These are phyloP conservation scores for Phytopythium mirpurense DNA, from an alignment of 352 stramenopile species.

Conservation along the genomic window DNA sequence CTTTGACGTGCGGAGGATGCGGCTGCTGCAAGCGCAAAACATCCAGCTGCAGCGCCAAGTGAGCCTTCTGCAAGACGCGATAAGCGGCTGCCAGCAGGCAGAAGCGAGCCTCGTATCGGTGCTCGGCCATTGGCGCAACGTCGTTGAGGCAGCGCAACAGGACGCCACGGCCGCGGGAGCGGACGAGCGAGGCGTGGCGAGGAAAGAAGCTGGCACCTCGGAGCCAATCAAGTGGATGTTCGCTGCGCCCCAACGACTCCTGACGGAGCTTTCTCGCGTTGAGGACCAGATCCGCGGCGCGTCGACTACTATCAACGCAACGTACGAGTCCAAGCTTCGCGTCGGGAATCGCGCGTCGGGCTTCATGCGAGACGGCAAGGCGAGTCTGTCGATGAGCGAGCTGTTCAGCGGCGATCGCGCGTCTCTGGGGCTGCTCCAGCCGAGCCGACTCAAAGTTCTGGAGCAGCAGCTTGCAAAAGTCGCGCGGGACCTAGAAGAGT, in stretches of 20 bases:
- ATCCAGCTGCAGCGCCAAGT: constrained; percentile 58
- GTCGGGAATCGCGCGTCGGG: constrained; percentile 17
- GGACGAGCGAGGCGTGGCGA: constrained; percentile 11
- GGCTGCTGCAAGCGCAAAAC: constrained; percentile 48
- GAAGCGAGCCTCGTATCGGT: constrained; percentile 30
- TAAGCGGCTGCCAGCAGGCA: constrained; percentile 23
- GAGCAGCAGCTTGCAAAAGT: constrained; percentile 17
- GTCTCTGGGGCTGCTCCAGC: constrained; percentile 13
- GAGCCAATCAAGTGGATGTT: constrained; percentile 38
- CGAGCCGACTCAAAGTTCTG: constrained; percentile 17
- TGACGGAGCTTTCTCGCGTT: constrained; percentile 25
- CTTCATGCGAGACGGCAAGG: constrained; percentile 16
- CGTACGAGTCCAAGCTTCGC: constrained; percentile 29
- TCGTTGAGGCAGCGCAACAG: constrained; percentile 35
- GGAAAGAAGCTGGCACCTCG: background rate
- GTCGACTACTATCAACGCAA: constrained; percentile 10
- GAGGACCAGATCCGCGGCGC: constrained; percentile 25
- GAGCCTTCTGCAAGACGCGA: constrained; percentile 31
- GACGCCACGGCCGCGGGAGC: constrained; percentile 39
- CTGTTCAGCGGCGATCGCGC: constrained; percentile 9
- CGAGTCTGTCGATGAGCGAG: constrained; percentile 13
- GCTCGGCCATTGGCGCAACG: constrained; percentile 30
- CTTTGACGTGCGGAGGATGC: constrained; percentile 28
- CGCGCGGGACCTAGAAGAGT: constrained; percentile 9
- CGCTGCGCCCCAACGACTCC: constrained; percentile 25